A percentile compares a stretch with the other conserved stretches of the same genome.
Conservation (phyloP, 371 early-diverging fungal genomes). For the Rhizopus delemar region DNA sequence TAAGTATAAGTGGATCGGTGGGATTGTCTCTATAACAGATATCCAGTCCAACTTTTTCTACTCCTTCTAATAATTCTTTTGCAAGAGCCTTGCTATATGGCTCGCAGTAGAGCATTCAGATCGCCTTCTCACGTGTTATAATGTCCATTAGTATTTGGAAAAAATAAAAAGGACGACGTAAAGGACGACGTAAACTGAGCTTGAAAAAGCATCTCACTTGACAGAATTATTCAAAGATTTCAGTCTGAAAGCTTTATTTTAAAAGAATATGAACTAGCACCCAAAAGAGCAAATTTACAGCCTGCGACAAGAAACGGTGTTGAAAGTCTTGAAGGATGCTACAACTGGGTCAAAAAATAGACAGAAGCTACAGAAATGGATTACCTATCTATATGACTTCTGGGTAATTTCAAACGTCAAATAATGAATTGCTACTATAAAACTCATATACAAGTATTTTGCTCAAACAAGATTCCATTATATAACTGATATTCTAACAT, state of each 20-base stretch:
- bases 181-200: constrained; percentile 9
- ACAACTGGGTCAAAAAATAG: constrained; percentile 1
- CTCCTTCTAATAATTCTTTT: background rate
- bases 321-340: background rate
- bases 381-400: background rate
- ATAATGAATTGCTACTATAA: constrained; percentile 1
- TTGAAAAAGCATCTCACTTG: background rate
- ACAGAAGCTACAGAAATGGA: constrained; percentile 1
- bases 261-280: background rate
- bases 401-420: background rate
- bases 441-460: no score
- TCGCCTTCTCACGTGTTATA: constrained; percentile 10
- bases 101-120: constrained; percentile 7
- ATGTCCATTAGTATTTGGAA: constrained; percentile 6
- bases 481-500: constrained; percentile 1
- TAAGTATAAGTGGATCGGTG: background rate
- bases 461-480: background rate
- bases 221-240: constrained; percentile 1
- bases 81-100: constrained; percentile 3
- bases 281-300: constrained; percentile 1
- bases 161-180: constrained; percentile 6
- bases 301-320: constrained; percentile 1
- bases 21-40: constrained; percentile 1
- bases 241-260: constrained; percentile 1
- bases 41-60: constrained; percentile 3